phyloP scores from a whole-genome alignment of 179 eudicot genomes.

The Patellifolia procumbens region DNA sequence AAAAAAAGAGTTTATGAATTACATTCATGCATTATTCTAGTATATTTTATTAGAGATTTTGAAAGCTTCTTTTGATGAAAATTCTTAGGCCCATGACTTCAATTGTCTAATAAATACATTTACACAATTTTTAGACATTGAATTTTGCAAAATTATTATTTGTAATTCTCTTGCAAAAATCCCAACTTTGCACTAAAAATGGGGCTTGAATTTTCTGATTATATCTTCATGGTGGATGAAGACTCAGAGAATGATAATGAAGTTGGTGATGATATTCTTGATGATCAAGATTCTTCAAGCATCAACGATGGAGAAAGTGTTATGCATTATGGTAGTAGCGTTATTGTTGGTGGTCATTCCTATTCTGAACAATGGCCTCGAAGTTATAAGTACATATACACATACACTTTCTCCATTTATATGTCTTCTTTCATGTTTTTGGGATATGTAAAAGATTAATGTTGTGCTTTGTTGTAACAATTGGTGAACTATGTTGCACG shows the following conservation, averaged over 20 bases:
- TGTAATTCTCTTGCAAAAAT: constrained; percentile 9
- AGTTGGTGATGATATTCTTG: neutral
- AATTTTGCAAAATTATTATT: neutral
- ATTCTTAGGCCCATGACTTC: neutral
- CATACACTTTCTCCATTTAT: neutral
- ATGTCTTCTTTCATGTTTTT: neutral
- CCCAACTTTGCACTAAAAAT: neutral
- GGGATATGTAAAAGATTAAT: neutral
- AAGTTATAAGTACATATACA: constrained; percentile 54
- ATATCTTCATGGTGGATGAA: constrained; percentile 34
- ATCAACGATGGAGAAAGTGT: constrained; percentile 20
- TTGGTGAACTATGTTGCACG: neutral
- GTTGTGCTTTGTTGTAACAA: neutral
- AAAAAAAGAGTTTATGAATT: no score
- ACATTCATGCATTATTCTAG: no score
- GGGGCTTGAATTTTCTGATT: constrained; percentile 7
- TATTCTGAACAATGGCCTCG: constrained; percentile 62
- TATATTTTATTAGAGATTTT: constrained; percentile 7
- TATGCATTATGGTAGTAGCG: constrained; percentile 15
- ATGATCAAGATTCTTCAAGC: constrained; percentile 9
- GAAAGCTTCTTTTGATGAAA: constrained; percentile 21
- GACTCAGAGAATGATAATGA: constrained; percentile 7
- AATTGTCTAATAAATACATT: neutral
- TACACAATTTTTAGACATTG: neutral
- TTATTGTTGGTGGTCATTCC: constrained; percentile 21